Conservation (phyloP, 2,329 filamentous ascomycete species). For the Fusarium fracticaudum region DNA sequence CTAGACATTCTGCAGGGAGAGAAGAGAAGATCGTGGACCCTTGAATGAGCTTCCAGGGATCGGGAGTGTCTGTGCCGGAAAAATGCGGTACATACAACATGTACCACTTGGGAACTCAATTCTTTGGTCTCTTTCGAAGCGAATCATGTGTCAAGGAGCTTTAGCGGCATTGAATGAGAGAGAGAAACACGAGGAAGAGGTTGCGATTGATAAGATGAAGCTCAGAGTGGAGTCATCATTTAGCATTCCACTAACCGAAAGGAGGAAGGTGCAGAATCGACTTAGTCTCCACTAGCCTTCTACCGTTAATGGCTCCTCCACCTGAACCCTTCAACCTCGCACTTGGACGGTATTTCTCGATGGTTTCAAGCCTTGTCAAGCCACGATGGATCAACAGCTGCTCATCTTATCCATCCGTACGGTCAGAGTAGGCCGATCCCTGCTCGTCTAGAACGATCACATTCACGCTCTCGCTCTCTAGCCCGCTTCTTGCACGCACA, state of each 20-base stretch:
- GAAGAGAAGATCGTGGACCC: neutral
- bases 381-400: conserved; percentile 23
- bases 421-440: neutral
- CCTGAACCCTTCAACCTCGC: neutral
- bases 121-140: neutral
- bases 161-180: conserved; percentile 1
- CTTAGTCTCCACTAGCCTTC: neutral
- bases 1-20: neutral
- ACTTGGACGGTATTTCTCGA: conserved; percentile 16
- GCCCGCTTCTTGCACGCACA: neutral
- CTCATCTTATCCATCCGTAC: conserved; percentile 23
- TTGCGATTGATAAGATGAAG: conserved; percentile 42
- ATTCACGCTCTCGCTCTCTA: neutral
- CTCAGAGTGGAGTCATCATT: neutral
- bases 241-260: neutral
- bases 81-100: neutral
- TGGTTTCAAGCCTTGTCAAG: conserved; percentile 29
- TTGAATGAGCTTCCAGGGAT: conserved; percentile 1
- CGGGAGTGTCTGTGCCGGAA: conserved; percentile 11
- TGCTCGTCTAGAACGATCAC: neutral
- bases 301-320: neutral
- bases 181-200: neutral
- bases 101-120: conserved; percentile 2
- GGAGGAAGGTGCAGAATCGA: neutral
- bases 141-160: conserved; percentile 5